phyloP scores from a whole-genome alignment of 1,284 basidiomycete genomes.

The Ustilago lituana region DNA sequence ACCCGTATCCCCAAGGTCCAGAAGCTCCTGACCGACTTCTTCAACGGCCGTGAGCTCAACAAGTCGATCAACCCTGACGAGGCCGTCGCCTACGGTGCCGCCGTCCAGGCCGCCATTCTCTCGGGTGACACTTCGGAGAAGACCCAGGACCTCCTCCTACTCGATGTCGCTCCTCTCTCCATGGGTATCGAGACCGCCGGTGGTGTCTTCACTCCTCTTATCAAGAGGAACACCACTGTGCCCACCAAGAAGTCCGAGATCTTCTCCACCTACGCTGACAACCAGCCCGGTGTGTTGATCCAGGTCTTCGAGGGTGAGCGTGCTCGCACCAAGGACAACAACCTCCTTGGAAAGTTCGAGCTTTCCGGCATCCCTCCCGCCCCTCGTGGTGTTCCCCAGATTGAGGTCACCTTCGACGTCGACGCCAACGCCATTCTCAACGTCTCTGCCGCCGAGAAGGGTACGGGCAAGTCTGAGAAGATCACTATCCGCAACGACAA shows the following conservation, averaged over 20 bases:
- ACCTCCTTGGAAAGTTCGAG: constrained; percentile 98
- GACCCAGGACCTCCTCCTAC: constrained; percentile 93
- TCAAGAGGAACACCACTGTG: constrained; percentile 98
- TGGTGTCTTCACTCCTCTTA: constrained; percentile 97
- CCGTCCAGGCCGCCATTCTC: constrained; percentile 97
- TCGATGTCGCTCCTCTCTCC: constrained; percentile 95
- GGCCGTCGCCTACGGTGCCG: constrained; percentile 98
- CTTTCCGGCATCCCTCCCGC: constrained; percentile 96
- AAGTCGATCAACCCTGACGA: constrained; percentile 96
- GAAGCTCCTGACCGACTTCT: constrained; percentile 98
- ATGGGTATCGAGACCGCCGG: constrained; percentile 97
- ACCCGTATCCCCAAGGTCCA: constrained; percentile 98
- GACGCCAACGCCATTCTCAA: constrained; percentile 98
- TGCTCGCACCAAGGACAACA: constrained; percentile 99
- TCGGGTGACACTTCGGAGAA: constrained; percentile 98
- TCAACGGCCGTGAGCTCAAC: constrained; percentile 78
- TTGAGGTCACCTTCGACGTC: constrained; percentile 98
- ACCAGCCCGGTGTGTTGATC: constrained; percentile 98
- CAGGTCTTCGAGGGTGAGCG: constrained; percentile 99
- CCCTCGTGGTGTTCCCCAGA: constrained; percentile 96
- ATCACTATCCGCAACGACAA: constrained; percentile 99
- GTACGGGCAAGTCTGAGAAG: constrained; percentile 89
- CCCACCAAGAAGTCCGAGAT: constrained; percentile 99
- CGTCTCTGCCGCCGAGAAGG: constrained; percentile 95
- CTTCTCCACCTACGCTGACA: constrained; percentile 99